Evolutionary conservation across 805 yeast genomes (phyloP), one percentile per base, ranked within the genome.

Genomic region (Kluyveromyces lactis): DNA sequence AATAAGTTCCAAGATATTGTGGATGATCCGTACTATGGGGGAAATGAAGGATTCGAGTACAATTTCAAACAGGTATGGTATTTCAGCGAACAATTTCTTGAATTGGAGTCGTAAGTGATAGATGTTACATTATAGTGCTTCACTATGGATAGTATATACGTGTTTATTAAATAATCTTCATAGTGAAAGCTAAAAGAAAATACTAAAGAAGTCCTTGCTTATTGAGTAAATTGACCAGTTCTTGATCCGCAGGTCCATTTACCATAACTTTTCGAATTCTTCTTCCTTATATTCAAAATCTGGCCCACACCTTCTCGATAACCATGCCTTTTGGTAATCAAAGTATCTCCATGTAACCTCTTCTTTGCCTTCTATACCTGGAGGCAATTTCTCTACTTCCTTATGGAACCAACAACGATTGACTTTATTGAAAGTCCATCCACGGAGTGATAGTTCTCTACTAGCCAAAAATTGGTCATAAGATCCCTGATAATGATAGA

Each of bases 21-120:
- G 4, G 84, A 77, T 40, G 97, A 89, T 58, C 97, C 97, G 1
- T 89, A 90, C 59, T 90, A 89, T 54, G 97, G 97, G 4, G 95
- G 94, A 0, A 64, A 63, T 16, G 71, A 75, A 47, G 95, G 96
- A 2, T 89, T 89, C 56, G 92, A 86, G 58, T 70, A 66, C 41
- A 86, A 84, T 59, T 89, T 78, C 56, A 56, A 71, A 41, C 97
- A 89, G 55, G 69, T 87, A 37, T 55, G 65, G 9, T 87, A 83
- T 50, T 90, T 90, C 56, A 75, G 85, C 42, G 75, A 80, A 47
- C 78, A 77, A 44, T 83, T 89, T 47, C 52, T 89, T 38, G 66
- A 71, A 45, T 66, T 54, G 37, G 86, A 78, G 44, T 40, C 63
- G n/a, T 21, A 21, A 21, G 9, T 21, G 24, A 36, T 21, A 28